phyloP scores from a whole-genome alignment of 768 basidiomycete genomes.

The Kwoniella europaea region DNA sequence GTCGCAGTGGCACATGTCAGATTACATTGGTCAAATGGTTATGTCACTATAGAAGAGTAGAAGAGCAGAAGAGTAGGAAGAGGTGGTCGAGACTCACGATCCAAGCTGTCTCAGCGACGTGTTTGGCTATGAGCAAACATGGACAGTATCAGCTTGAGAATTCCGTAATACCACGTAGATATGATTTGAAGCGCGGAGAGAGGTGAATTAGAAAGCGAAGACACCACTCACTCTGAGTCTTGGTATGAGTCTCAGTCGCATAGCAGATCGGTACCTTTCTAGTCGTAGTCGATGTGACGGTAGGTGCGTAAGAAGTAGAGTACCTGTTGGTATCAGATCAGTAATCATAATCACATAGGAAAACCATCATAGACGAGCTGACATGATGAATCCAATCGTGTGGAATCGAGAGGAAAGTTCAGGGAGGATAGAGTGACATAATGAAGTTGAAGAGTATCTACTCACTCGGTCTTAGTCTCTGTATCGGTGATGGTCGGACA shows the following conservation, averaged over 20 bases:
- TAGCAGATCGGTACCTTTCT: constrained; percentile 18
- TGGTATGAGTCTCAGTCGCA: constrained; percentile 6
- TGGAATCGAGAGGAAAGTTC: not conserved
- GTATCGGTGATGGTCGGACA: constrained; percentile 25
- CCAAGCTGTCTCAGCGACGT: constrained; percentile 10
- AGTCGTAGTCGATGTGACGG: constrained; percentile 14
- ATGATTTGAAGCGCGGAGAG: no score
- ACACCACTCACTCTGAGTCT: constrained; percentile 24
- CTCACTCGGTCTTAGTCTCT: constrained; percentile 9
- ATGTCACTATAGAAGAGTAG: no score
- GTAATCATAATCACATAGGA: not conserved
- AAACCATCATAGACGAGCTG: not conserved
- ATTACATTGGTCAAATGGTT: no score
- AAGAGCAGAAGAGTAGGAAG: not conserved
- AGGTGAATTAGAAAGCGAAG: no score
- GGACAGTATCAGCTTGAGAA: no score
- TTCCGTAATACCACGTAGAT: no score
- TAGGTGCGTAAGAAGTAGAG: constrained; percentile 10
- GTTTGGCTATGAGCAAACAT: constrained; percentile 12
- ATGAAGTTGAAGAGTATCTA: not conserved
- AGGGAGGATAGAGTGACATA: not conserved
- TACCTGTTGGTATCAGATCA: constrained; percentile 1
- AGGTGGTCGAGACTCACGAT: constrained; percentile 4
- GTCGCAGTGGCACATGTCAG: no score
- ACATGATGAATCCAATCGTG: not conserved